Evolutionary conservation across 805 yeast genomes (phyloP).

Genomic region (Candida ipomoeae): DNA sequence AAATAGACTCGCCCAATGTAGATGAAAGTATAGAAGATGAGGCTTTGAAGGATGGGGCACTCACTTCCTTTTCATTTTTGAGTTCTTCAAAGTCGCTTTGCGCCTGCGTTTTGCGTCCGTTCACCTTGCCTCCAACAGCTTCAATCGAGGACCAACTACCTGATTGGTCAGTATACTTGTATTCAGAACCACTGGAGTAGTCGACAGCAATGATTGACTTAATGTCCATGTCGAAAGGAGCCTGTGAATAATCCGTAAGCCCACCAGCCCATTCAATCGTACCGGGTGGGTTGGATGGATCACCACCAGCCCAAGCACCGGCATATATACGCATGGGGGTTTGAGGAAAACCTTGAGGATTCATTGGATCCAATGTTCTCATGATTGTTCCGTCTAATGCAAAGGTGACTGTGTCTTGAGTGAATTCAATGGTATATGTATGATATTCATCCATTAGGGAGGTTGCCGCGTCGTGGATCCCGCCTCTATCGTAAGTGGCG

Average conservation of each 20-base stretch:
- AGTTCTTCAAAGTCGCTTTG: slow-evolving; percentile 7
- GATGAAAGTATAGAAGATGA: slow-evolving; percentile 5
- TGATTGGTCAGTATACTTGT: slow-evolving; percentile 36
- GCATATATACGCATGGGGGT: slow-evolving; percentile 61
- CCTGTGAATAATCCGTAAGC: slow-evolving; percentile 19
- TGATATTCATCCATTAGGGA: slow-evolving; percentile 59
- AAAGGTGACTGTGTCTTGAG: slow-evolving; percentile 61
- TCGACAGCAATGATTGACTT: slow-evolving; percentile 27
- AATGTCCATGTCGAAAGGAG: slow-evolving; percentile 22
- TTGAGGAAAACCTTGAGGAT: slow-evolving; percentile 77
- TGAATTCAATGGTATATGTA: slow-evolving; percentile 86
- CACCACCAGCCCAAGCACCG: slow-evolving; percentile 51
- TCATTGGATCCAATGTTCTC: slow-evolving; percentile 53
- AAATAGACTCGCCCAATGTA: background rate
- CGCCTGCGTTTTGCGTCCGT: slow-evolving; percentile 16
- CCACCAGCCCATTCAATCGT: no score
- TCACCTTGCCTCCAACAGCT: slow-evolving; percentile 33
- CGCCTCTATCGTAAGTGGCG: slow-evolving; percentile 76
- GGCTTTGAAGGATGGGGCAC: background rate
- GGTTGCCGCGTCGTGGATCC: slow-evolving; percentile 51
- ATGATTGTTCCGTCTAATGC: slow-evolving; percentile 64
- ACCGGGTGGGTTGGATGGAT: no score
- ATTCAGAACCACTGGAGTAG: slow-evolving; percentile 45
- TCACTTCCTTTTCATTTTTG: slow-evolving; percentile 1
- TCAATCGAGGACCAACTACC: slow-evolving; percentile 39